Conservation (phyloP, 768 basidiomycete genomes). For the Amyloporia xantha region DNA sequence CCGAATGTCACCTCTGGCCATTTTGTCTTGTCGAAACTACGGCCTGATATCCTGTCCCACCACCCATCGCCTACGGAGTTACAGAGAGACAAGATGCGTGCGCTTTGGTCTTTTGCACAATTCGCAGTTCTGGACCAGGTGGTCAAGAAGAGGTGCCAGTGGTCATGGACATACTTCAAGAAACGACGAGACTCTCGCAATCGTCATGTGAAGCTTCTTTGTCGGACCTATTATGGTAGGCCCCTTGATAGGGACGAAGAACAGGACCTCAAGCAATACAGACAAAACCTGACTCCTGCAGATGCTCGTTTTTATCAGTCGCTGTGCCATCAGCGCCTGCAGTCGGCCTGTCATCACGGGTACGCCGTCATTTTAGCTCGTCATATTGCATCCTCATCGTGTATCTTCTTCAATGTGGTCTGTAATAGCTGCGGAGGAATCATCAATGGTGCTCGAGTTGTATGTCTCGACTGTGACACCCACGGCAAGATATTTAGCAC, state of each 20-base stretch:
- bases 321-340: constrained; percentile 16
- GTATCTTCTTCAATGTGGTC: not conserved
- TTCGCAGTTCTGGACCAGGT: constrained; percentile 17
- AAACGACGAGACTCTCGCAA: constrained; percentile 23
- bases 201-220: constrained; percentile 24
- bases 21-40: constrained; percentile 24
- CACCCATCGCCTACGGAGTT: constrained; percentile 23
- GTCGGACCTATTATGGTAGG: constrained; percentile 16
- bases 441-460: constrained; percentile 24
- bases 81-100: constrained; percentile 18
- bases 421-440: constrained; percentile 15
- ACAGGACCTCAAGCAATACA: constrained; percentile 9
- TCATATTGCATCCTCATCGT: not conserved
- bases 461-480: constrained; percentile 27
- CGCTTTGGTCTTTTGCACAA: constrained; percentile 29
- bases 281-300: constrained; percentile 16
- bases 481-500: constrained; percentile 8
- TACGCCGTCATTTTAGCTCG: constrained; percentile 10
- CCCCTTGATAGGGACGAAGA: constrained; percentile 13
- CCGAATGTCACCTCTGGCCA: constrained; percentile 11
- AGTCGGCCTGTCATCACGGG: constrained; percentile 18
- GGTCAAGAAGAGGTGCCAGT: constrained; percentile 18
- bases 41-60: constrained; percentile 22
- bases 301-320: constrained; percentile 21
- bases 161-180: constrained; percentile 28